These are phyloP conservation scores for Eutrema japonicum DNA, from an alignment of 345 rosid genomes.

Conservation along the genomic window DNA sequence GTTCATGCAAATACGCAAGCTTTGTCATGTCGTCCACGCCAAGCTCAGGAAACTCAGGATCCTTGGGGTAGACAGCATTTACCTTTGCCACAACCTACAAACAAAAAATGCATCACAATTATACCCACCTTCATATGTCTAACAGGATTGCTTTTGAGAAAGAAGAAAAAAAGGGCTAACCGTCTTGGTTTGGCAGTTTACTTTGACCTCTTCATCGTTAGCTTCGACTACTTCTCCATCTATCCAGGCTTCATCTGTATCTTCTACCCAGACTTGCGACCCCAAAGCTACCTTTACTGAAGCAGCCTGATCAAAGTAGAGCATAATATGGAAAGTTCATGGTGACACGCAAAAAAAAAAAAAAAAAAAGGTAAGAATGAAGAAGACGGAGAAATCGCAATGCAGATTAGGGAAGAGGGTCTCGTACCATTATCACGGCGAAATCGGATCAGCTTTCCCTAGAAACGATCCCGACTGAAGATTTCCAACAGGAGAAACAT, in stretches of 20 bases:
- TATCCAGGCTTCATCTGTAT: conserved; percentile 79
- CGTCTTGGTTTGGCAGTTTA: conserved; percentile 66
- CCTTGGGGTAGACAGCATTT: conserved; percentile 70
- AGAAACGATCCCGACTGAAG: conserved; percentile 28
- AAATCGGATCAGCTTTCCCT: conserved; percentile 30
- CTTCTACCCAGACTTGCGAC: conserved; percentile 88
- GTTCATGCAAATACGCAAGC: conserved; percentile 95
- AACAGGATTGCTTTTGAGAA: neutral
- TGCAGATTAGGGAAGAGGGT: conserved; percentile 32
- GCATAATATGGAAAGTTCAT: neutral
- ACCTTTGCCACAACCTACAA: conserved; percentile 69
- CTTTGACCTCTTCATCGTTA: conserved; percentile 59
- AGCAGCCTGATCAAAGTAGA: conserved; percentile 55
- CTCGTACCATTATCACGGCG: conserved; percentile 38
- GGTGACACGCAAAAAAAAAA: neutral
- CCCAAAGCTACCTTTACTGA: conserved; percentile 60
- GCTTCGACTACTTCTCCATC: conserved; percentile 83
- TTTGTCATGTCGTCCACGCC: conserved; percentile 98
- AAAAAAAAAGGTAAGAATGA: neutral
- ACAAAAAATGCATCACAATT: conserved; percentile 11
- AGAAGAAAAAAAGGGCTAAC: conserved; percentile 46
- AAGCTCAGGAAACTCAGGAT: conserved; percentile 80
- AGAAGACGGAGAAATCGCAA: conserved; percentile 8
- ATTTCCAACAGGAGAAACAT: conserved; percentile 37
- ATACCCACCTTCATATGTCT: neutral